Conservation (phyloP, 257 asterid genomes). For the Nicotiana tomentosiformis region DNA sequence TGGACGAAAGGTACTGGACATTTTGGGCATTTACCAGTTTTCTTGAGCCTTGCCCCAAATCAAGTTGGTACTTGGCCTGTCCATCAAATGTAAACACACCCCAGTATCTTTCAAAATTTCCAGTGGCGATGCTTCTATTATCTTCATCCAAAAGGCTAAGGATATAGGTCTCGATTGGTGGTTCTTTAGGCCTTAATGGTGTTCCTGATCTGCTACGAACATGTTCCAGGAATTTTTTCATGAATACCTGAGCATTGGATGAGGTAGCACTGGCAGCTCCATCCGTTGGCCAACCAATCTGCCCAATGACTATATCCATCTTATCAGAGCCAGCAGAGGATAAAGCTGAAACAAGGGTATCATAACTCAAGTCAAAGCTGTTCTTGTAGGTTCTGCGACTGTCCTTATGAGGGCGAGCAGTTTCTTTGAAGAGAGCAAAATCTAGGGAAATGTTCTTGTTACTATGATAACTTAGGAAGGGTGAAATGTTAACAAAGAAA, state of each 20-base stretch:
- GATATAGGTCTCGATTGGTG: slow-evolving; percentile 49
- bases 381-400: slow-evolving; percentile 47
- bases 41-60: slow-evolving; percentile 46
- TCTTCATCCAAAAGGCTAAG: slow-evolving; percentile 81
- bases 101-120: slow-evolving; percentile 81
- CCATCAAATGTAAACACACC: slow-evolving; percentile 89
- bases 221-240: slow-evolving; percentile 47
- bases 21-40: slow-evolving; percentile 57
- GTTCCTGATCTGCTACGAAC: slow-evolving; percentile 45
- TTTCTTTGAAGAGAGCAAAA: slow-evolving; percentile 62
- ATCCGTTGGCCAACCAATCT: slow-evolving; percentile 88
- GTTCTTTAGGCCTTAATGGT: slow-evolving; percentile 31
- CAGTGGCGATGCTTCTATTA: slow-evolving; percentile 40
- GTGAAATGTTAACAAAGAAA: slow-evolving; percentile 58
- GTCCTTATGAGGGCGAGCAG: slow-evolving; percentile 39
- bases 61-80: slow-evolving; percentile 69
- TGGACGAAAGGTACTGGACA: slow-evolving; percentile 60
- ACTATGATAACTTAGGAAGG: slow-evolving; percentile 47
- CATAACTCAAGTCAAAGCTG: slow-evolving; percentile 59
- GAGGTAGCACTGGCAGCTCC: slow-evolving; percentile 72
- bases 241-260: slow-evolving; percentile 54
- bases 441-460: slow-evolving; percentile 67
- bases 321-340: slow-evolving; percentile 51
- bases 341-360: slow-evolving; percentile 40
- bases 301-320: slow-evolving; percentile 42